Evolutionary conservation across 2,329 filamentous ascomycete genomes (phyloP).

Genomic region (Verticillium nonalfalfae): DNA sequence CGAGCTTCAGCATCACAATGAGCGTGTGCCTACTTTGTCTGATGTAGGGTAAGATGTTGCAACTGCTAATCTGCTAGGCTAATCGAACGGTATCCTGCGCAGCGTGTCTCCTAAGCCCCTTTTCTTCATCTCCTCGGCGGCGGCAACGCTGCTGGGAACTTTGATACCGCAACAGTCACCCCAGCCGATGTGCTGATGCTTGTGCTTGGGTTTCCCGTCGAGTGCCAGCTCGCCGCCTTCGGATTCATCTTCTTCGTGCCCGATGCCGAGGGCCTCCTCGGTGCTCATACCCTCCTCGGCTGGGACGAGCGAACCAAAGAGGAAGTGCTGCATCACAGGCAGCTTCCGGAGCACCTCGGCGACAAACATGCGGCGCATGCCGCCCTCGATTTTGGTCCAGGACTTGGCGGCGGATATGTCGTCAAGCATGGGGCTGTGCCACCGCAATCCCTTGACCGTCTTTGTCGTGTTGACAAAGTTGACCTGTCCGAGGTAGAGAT

Average conservation of each 20-base stretch:
- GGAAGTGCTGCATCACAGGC: conserved; percentile 97
- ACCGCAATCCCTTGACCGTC: conserved; percentile 86
- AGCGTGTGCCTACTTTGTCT: conserved; percentile 8
- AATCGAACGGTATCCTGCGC: conserved; percentile 79
- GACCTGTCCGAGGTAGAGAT: conserved; percentile 87
- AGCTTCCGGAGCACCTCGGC: conserved; percentile 88
- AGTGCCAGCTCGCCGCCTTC: conserved; percentile 55
- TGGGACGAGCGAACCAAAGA: conserved; percentile 82
- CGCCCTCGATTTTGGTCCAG: conserved; percentile 88
- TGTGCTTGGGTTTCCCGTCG: conserved; percentile 54
- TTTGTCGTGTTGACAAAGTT: conserved; percentile 94
- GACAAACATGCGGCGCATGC: conserved; percentile 96
- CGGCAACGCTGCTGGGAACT: conserved; percentile 88
- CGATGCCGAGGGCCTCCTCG: conserved; percentile 43
- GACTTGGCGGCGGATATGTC: conserved; percentile 87
- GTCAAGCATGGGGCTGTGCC: conserved; percentile 98
- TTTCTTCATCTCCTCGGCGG: conserved; percentile 83
- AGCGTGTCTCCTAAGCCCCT: conserved; percentile 52
- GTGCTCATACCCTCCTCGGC: conserved; percentile 76
- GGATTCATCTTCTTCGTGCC: conserved; percentile 41
- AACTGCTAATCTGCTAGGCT: too few relatives aligned
- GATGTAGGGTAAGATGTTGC: too few relatives aligned
- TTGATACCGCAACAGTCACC: conserved; percentile 98
- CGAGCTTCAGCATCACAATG: not conserved
- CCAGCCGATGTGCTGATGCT: conserved; percentile 70